A percentile compares a stretch with the other conserved stretches of the same genome.
Conservation (phyloP, 176 grass and related monocot species). For the Dendrocalamus sinicus region DNA sequence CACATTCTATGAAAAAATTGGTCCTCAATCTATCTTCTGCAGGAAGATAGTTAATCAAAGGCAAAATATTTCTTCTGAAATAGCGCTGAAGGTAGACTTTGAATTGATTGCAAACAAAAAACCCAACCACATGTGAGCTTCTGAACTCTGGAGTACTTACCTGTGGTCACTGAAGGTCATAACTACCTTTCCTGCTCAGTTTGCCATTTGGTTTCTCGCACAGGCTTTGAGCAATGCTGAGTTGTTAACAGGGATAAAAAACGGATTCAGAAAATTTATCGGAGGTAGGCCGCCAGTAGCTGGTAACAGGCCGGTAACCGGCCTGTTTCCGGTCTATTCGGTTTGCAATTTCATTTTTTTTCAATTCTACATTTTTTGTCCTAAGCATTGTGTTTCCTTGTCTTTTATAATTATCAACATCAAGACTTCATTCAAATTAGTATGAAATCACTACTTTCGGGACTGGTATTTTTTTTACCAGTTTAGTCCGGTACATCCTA, state of each 20-base stretch:
- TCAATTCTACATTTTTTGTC: no score
- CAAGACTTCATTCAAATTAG: no score
- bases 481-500: no score
- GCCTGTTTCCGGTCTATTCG: no score
- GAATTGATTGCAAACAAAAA: conserved; percentile 19
- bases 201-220: conserved; percentile 1
- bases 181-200: conserved; percentile 5
- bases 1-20: neutral
- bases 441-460: no score
- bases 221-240: neutral
- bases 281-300: no score
- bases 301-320: no score
- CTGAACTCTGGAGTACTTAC: neutral
- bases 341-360: no score
- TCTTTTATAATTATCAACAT: no score
- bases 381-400: no score
- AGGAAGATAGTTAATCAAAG: neutral
- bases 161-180: neutral
- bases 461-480: no score
- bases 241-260: neutral
- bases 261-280: no score
- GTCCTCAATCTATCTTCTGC: neutral
- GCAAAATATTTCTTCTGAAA: neutral
- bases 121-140: neutral
- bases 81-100: neutral